Evolutionary conservation across 345 rosid genomes (phyloP).

Genomic region (Bruguiera gymnorhiza): DNA sequence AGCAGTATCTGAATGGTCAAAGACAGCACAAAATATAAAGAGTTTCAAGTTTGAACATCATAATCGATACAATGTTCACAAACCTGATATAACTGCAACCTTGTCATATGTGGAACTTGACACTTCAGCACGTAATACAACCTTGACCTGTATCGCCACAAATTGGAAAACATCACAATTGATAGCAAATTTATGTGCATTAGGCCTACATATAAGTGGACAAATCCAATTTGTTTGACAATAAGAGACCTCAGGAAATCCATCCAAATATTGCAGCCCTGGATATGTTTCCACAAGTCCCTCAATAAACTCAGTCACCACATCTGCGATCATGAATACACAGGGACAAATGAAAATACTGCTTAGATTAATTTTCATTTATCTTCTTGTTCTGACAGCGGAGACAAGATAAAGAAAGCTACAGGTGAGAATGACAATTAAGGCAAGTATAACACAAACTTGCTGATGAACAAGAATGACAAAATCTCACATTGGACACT

Average conservation of each 20-base stretch:
- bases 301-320: constrained; percentile 91
- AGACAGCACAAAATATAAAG: not conserved
- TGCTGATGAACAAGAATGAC: no score
- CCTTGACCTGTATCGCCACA: constrained; percentile 60
- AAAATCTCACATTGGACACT: no score
- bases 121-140: constrained; percentile 88
- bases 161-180: constrained; percentile 3
- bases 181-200: not conserved
- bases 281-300: constrained; percentile 92
- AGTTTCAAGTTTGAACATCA: constrained; percentile 1
- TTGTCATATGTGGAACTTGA: constrained; percentile 59
- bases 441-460: no score
- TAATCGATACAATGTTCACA: not conserved
- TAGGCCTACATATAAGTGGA: not conserved
- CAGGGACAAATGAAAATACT: not conserved
- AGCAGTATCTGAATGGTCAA: no score
- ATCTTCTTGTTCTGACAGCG: not conserved
- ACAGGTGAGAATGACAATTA: no score
- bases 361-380: not conserved
- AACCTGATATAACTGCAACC: constrained; percentile 95
- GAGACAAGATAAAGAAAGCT: not conserved
- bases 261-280: constrained; percentile 82
- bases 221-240: not conserved
- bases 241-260: constrained; percentile 76
- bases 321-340: constrained; percentile 49